Evolutionary conservation across 169 alveolate genomes (phyloP), one percentile per base, ranked within the genome.

Genomic region (Amoebophrya sp.): DNA sequence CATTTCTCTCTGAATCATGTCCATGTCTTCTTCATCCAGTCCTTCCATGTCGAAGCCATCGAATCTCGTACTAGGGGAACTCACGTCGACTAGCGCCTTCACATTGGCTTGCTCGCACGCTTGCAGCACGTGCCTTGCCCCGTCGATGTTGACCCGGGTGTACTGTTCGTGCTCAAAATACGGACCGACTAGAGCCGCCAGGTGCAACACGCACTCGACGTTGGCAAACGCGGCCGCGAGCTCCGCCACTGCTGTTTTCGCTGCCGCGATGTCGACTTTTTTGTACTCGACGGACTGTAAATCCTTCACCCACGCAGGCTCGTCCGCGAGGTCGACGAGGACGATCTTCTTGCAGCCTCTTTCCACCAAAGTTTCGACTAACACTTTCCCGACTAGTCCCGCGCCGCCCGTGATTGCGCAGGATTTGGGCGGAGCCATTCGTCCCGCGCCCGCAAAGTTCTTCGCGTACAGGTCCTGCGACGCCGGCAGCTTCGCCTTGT

Each of bases 341-440:
- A 12, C 32, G 83, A 66, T 66, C 10, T 25, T 7, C 18, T 25
- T 7, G 35, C 83, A 66, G 29, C 83, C 83, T 25, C 83, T 2
- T 3, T 25, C 83, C 29, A 1, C 35, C 35, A 66, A 25, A 2
- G 18, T 7, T 3, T n/a, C 10, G 10, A 66, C 39, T 25, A 66
- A n/a, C 35, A 7, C 83, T 25, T n/a, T 2, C 39, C 83, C 83
- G 35, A 66, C 83, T 25, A 66, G 83, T 3, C 83, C 83, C 29
- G 83, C 83, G 83, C 83, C 83, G 35, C 83, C 83, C 29, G 83
- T 66, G 83, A 66, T 25, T 1, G 83, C 83, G 83, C 83, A 66
- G 10, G 83, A 66, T n/a, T 66, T 66, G 7, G 83, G 83, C 83
- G 83, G 32, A 3, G 35, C 10, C 35, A 66, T 12, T 3, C 35